Percentiles rank a stretch among this genome's conserved stretches.
These are phyloP conservation scores for Closterium sp. DNA, from an alignment of 139 green algal genomes.

Conservation along the genomic window DNA sequence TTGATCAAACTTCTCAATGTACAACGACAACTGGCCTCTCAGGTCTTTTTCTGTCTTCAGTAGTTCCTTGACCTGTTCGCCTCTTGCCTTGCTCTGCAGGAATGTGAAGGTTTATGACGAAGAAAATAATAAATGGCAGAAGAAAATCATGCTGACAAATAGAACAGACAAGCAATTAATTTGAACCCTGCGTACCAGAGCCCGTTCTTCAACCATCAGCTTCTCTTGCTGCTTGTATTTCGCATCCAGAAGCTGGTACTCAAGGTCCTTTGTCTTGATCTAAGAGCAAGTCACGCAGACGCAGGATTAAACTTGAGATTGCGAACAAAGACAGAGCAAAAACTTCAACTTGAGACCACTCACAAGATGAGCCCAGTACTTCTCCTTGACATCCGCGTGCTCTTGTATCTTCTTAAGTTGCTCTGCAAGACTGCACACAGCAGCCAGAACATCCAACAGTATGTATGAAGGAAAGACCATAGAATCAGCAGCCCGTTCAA, in stretches of 20 bases:
- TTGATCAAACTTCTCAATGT: conserved; percentile 48
- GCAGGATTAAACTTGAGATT: no score
- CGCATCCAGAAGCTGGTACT: conserved; percentile 39
- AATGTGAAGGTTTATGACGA: neutral
- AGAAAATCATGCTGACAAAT: neutral
- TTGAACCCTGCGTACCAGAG: neutral
- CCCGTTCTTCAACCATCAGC: neutral
- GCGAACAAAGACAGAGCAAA: neutral
- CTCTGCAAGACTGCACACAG: neutral
- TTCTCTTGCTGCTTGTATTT: conserved; percentile 46
- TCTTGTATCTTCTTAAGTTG: neutral
- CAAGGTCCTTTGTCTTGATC: conserved; percentile 35
- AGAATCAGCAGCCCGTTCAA: neutral
- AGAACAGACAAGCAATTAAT: no score
- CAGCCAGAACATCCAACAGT: no score
- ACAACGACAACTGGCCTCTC: conserved; percentile 25
- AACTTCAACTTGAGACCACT: neutral
- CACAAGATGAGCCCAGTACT: neutral
- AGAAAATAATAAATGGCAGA: neutral
- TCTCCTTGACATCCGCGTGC: neutral
- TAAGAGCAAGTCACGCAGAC: neutral
- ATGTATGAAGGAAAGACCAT: neutral
- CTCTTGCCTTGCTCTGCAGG: neutral
- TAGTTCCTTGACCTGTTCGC: conserved; percentile 20
- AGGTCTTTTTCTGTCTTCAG: conserved; percentile 36